Base-by-base conservation (phyloP, 169 alveolate species). In the Cryptosporidium ubiquitum region DNA sequence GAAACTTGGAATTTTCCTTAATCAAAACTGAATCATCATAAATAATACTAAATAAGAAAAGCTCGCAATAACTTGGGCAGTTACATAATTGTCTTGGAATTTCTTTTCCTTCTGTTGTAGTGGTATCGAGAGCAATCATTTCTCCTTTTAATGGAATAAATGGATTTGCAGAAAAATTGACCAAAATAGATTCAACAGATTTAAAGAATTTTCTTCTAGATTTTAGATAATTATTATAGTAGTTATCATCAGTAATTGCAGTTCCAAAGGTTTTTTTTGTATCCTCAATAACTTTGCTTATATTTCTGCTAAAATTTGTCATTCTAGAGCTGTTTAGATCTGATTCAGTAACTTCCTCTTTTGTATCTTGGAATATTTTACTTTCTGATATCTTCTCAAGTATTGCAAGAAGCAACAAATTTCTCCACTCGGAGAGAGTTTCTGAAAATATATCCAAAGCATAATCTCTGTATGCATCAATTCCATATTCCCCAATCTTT, bases 401-500 rank as follows among this genome's bases (percentile, higher is more conserved):
- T 44, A 79, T 60, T 16, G 75, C 89, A 79, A 79, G 75, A 14
- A 64, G 47, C 1, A 79, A 29, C 23, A 26, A 44, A 64, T n/a
- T 79, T 39, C 89, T 79, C 89, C 89, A 79, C 55, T 79, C 75
- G 9, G 52, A 39, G 4, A 79, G 58, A 3, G 23, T 39, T 16
- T 79, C 89, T 2, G 79, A 58, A 44, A 79, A 64, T 14, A 61
- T 16, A 61, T 79, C 89, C 55, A 79, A 35, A 18, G 58, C 74
- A 20, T 79, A 79, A 23, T 79, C 89, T 29, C 89, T 58, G 26
- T 79, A 79, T 31, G 75, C 66, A 79, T 79, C 89, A 31, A 79
- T 79, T 26, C 89, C 89, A 31, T 79, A 79, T 51, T 79, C 89
- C 7, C 89, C 89, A 40, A 79, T 64, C 52, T 79, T 79, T 20